These are phyloP conservation scores for Diaporthe vexans DNA, from an alignment of 2,329 filamentous ascomycete genomes.

Conservation along the genomic window DNA sequence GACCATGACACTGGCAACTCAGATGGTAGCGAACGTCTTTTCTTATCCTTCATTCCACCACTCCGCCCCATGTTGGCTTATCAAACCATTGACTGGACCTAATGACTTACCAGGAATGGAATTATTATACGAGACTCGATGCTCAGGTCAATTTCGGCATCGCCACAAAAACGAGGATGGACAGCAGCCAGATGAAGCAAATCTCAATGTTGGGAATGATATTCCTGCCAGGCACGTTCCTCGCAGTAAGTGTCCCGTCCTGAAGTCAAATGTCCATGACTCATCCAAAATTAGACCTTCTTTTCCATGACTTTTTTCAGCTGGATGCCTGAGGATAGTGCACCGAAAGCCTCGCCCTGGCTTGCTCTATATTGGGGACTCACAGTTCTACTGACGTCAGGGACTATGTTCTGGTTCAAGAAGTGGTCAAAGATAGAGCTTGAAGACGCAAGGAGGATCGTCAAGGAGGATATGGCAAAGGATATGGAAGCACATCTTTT, in stretches of 20 bases:
- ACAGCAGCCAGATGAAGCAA: constrained; percentile 44
- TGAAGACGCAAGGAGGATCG: background rate
- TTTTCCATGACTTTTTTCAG: constrained; percentile 46
- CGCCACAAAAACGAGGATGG: constrained; percentile 42
- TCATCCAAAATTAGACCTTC: constrained; percentile 38
- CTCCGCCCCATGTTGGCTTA: too few relatives aligned
- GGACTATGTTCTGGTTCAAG: background rate
- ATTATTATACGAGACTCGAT: constrained; percentile 43
- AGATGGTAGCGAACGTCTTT: too few relatives aligned
- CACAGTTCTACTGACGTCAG: constrained; percentile 38
- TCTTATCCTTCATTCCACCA: too few relatives aligned
- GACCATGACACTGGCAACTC: constrained; percentile 41
- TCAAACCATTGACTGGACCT: too few relatives aligned
- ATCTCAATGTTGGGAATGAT: constrained; percentile 44
- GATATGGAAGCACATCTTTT: too few relatives aligned
- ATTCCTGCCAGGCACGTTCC: constrained; percentile 46
- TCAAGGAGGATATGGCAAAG: too few relatives aligned
- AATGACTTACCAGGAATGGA: constrained; percentile 42
- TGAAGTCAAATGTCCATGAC: too few relatives aligned
- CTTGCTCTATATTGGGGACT: constrained; percentile 42
- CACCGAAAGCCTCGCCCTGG: constrained; percentile 42
- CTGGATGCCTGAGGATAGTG: constrained; percentile 43
- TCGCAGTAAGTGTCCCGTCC: constrained; percentile 42
- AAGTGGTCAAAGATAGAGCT: background rate
- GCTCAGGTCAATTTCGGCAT: constrained; percentile 41